Percentiles rank a stretch among this genome's conserved stretches.
These are phyloP conservation scores for Candida golubevii DNA, from an alignment of 805 yeast genomes.

Conservation along the genomic window DNA sequence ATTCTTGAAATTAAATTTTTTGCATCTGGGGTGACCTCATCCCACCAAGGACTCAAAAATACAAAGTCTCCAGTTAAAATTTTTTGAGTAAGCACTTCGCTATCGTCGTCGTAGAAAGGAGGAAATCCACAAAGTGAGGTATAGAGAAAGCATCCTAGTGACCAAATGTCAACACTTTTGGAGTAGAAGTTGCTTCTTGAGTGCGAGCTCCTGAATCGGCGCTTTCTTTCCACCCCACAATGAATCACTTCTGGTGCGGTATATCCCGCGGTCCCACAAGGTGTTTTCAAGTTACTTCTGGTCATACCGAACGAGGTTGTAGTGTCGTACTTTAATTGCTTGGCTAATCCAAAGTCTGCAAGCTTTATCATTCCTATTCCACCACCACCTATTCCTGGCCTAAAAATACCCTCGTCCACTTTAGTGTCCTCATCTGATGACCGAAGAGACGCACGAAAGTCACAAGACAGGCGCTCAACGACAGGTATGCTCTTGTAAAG, in stretches of 20 bases:
- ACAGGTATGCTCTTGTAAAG: constrained; percentile 56
- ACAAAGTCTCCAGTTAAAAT: constrained; percentile 78
- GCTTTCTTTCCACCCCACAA: constrained; percentile 56
- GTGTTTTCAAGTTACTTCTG: constrained; percentile 74
- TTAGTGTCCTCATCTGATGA: constrained; percentile 68
- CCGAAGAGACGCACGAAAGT: constrained; percentile 40
- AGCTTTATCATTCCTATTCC: constrained; percentile 84
- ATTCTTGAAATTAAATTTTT: constrained; percentile 64
- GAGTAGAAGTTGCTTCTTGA: constrained; percentile 47
- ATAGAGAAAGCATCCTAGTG: constrained; percentile 91
- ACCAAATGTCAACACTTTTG: constrained; percentile 98
- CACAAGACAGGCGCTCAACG: constrained; percentile 39
- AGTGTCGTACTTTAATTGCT: constrained; percentile 72
- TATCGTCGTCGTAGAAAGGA: constrained; percentile 86
- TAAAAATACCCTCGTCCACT: constrained; percentile 83
- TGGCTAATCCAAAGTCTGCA: constrained; percentile 94
- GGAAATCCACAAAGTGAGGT: constrained; percentile 96
- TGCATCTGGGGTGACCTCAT: constrained; percentile 66
- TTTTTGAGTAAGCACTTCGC: constrained; percentile 68
- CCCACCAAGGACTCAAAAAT: constrained; percentile 86
- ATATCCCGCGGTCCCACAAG: constrained; percentile 98
- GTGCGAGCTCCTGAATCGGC: constrained; percentile 13
- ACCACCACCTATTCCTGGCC: constrained; percentile 83
- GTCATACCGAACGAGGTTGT: constrained; percentile 4
- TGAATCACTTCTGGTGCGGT: constrained; percentile 98